Evolutionary conservation across 768 basidiomycete species (phyloP), one percentile per base, ranked within the genome.

Genomic region (Lactarius vividus): DNA sequence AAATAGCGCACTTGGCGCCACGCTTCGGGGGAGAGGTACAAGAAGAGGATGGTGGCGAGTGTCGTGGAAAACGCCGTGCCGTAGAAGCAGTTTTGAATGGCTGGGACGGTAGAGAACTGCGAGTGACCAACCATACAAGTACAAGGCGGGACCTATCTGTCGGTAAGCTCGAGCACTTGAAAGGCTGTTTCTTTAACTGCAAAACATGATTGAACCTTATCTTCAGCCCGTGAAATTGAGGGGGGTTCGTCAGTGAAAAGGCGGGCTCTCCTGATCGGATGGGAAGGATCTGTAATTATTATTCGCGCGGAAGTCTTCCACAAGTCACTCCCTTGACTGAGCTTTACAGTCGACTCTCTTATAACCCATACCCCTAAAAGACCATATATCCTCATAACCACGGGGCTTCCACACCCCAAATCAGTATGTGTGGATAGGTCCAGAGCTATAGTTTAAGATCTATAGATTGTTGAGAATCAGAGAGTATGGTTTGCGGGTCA

Each of bases 101-200:
- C 28, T 26, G 52, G 37, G 11, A 40, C 20, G 39, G 33, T 66
- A 29, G 56, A 62, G 49, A 4, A 53, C 23, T 49, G 65, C 55
- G 61, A 63, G 44, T 61, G 67, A 61, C 59, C 62, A 59, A 68
- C 37, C 60, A 64, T 69, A 68, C 63, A 64, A 62, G 69, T 68
- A 70, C 57, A 70, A 70, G 69, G 63, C 69, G 67, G 57, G 40
- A 28, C 62, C 69, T 64, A 55, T 46, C 29, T 53, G 37, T 37
- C 54, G 65, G 67, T 35, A 69, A 69, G 67, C 60, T 70, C 61
- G 67, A 65, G 63, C 28, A 62, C 56, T 68, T 66, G 59, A 71
- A 68, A 70, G 69, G 61, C 62, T 70, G 69, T 70, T 69, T 70
- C 69, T 70, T 70, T 70, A 71, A 70, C 62, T 71, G 69, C 69